phyloP scores from a whole-genome alignment of 495 filamentous ascomycete genomes.

The Trichocladium uniseriatum region DNA sequence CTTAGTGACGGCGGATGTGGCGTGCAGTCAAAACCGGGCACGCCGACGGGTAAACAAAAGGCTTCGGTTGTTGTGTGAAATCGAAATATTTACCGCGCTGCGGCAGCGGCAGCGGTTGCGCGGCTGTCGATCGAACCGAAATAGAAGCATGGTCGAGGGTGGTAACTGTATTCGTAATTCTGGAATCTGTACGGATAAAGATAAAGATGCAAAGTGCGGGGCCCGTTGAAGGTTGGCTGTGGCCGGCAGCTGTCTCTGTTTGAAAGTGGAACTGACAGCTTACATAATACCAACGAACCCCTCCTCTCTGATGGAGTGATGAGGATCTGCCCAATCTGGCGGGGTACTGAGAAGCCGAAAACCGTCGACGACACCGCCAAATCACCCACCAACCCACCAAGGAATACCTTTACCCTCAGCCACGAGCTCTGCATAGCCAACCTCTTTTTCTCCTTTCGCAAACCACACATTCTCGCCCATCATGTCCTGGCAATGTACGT shows the following conservation, averaged over 20 bases:
- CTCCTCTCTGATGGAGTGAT: too few relatives aligned
- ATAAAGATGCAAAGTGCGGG: too few relatives aligned
- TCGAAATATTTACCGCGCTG: too few relatives aligned
- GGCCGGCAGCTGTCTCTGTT: too few relatives aligned
- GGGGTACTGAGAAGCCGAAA: slow-evolving; percentile 10
- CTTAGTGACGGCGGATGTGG: background rate
- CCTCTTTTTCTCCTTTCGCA: background rate
- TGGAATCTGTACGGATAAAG: too few relatives aligned
- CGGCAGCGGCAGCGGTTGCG: too few relatives aligned
- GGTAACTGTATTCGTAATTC: too few relatives aligned
- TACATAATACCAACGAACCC: slow-evolving; percentile 9
- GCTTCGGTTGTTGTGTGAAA: too few relatives aligned
- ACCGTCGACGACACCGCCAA: slow-evolving; percentile 10
- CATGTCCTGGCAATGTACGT: slow-evolving; percentile 53
- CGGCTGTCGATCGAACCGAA: too few relatives aligned
- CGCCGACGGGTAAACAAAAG: background rate
- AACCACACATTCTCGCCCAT: slow-evolving; percentile 22
- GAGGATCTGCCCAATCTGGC: slow-evolving; percentile 10
- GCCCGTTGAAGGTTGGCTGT: too few relatives aligned
- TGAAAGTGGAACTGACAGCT: too few relatives aligned
- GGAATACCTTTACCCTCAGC: background rate
- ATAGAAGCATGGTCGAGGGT: too few relatives aligned
- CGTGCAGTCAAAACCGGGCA: background rate
- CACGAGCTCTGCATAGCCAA: background rate
- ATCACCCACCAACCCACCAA: slow-evolving; percentile 5